These are phyloP conservation scores for Cytospora chrysosperma DNA, from an alignment of 2,329 filamentous ascomycete species.

Conservation along the genomic window DNA sequence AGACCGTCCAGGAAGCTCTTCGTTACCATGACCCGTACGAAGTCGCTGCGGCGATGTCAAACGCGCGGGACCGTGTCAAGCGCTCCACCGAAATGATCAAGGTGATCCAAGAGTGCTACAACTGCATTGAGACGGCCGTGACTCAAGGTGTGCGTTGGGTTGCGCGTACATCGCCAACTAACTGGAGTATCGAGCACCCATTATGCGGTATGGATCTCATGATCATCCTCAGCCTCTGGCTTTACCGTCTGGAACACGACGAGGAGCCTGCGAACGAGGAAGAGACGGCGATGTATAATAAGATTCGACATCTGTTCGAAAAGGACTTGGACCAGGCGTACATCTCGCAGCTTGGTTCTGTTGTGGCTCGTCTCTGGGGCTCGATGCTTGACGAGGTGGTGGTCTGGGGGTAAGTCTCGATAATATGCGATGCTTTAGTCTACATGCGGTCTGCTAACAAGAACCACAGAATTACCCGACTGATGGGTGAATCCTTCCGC, in stretches of 20 bases:
- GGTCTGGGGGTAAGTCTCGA: slow-evolving; percentile 90
- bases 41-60: slow-evolving; percentile 94
- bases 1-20: slow-evolving; percentile 92
- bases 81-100: slow-evolving; percentile 97
- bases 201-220: slow-evolving; percentile 95
- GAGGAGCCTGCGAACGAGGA: slow-evolving; percentile 85
- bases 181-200: slow-evolving; percentile 98
- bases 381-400: slow-evolving; percentile 98
- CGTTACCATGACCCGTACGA: slow-evolving; percentile 97
- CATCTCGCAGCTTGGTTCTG: slow-evolving; percentile 85
- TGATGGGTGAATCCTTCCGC: slow-evolving; percentile 98
- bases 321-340: slow-evolving; percentile 84
- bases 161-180: slow-evolving; percentile 93
- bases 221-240: slow-evolving; percentile 96
- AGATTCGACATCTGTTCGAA: slow-evolving; percentile 84
- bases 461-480: slow-evolving; percentile 71
- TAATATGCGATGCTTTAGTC: not conserved
- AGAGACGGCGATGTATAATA: slow-evolving; percentile 87
- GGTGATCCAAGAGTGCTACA: slow-evolving; percentile 95
- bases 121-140: slow-evolving; percentile 95
- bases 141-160: slow-evolving; percentile 96
- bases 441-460: slow-evolving; percentile 41
- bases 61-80: slow-evolving; percentile 89
- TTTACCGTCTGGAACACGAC: slow-evolving; percentile 99
- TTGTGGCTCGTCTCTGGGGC: slow-evolving; percentile 92